Percentiles rank a stretch among this genome's conserved stretches.
These are phyloP conservation scores for Scleroderma bovista DNA, from an alignment of 768 basidiomycete genomes.

Conservation along the genomic window DNA sequence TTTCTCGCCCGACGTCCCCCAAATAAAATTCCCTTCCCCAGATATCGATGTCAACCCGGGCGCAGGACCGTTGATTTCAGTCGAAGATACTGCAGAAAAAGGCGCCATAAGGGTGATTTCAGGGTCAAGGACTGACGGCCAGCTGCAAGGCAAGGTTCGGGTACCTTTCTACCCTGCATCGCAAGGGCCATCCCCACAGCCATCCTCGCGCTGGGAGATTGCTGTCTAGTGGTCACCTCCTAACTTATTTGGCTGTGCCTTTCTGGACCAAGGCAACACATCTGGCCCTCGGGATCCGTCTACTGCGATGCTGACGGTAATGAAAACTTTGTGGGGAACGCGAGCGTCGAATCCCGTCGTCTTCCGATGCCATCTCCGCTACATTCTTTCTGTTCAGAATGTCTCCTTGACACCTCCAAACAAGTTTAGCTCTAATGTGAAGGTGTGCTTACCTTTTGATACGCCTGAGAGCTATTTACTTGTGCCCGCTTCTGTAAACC, in stretches of 20 bases:
- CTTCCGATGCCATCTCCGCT: background rate
- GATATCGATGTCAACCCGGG: background rate
- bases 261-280: constrained; percentile 10
- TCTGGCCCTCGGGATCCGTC: constrained; percentile 16
- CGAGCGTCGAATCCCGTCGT: constrained; percentile 4
- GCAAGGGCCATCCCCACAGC: constrained; percentile 26
- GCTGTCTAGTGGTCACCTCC: constrained; percentile 18
- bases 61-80: background rate
- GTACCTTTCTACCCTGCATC: constrained; percentile 9
- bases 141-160: constrained; percentile 10
- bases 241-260: constrained; percentile 11
- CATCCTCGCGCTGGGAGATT: constrained; percentile 22
- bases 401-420: background rate
- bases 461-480: background rate
- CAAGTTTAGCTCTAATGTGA: background rate
- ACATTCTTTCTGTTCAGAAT: background rate
- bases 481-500: constrained; percentile 3
- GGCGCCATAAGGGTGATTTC: background rate
- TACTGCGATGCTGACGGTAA: constrained; percentile 27
- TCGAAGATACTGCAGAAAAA: background rate
- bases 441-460: constrained; percentile 6
- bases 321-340: constrained; percentile 16
- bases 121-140: constrained; percentile 12
- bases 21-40: background rate
- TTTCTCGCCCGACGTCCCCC: constrained; percentile 12